A percentile compares a stretch with the other conserved stretches of the same genome.
These are phyloP conservation scores for Globisporangium splendens DNA, from an alignment of 352 stramenopile species.

Conservation along the genomic window DNA sequence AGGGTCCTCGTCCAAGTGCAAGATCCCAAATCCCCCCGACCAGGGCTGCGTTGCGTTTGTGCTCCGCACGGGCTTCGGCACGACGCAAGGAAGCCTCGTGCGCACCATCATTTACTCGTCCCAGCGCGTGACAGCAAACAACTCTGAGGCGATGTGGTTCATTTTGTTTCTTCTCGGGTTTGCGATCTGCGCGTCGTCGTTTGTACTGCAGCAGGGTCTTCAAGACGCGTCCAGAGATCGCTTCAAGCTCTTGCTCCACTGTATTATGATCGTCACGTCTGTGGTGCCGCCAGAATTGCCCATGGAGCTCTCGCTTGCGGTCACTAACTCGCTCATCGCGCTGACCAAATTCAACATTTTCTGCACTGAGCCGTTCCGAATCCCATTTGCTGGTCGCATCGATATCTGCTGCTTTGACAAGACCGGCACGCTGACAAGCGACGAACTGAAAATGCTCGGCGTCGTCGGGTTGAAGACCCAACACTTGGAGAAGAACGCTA, in stretches of 20 bases:
- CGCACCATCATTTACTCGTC: slow-evolving; percentile 93
- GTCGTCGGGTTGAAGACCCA: slow-evolving; percentile 24
- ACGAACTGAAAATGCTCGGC: slow-evolving; percentile 76
- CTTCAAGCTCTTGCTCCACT: slow-evolving; percentile 93
- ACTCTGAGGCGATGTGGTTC: slow-evolving; percentile 91
- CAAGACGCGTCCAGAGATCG: slow-evolving; percentile 53
- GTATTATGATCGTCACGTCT: slow-evolving; percentile 95
- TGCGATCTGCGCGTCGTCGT: slow-evolving; percentile 77
- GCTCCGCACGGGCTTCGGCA: slow-evolving; percentile 92
- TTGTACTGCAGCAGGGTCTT: slow-evolving; percentile 72
- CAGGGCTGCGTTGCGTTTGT: slow-evolving; percentile 87
- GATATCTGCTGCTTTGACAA: slow-evolving; percentile 95
- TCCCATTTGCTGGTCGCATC: slow-evolving; percentile 90
- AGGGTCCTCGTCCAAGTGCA: slow-evolving; percentile 6
- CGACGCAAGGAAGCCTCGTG: slow-evolving; percentile 92
- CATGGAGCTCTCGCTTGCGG: slow-evolving; percentile 92
- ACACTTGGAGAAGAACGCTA: neutral
- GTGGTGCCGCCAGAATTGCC: slow-evolving; percentile 95
- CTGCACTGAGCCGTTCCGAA: slow-evolving; percentile 94
- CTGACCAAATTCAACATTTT: slow-evolving; percentile 89
- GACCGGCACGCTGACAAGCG: slow-evolving; percentile 93
- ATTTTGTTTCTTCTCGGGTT: slow-evolving; percentile 91
- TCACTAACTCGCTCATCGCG: slow-evolving; percentile 91
- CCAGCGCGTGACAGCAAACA: slow-evolving; percentile 89
- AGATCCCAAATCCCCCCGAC: slow-evolving; percentile 57